A percentile compares a stretch with the other conserved stretches of the same genome.
Evolutionary conservation across 805 yeast genomes (phyloP).

Genomic region (Scheffersomyces stipitis): DNA sequence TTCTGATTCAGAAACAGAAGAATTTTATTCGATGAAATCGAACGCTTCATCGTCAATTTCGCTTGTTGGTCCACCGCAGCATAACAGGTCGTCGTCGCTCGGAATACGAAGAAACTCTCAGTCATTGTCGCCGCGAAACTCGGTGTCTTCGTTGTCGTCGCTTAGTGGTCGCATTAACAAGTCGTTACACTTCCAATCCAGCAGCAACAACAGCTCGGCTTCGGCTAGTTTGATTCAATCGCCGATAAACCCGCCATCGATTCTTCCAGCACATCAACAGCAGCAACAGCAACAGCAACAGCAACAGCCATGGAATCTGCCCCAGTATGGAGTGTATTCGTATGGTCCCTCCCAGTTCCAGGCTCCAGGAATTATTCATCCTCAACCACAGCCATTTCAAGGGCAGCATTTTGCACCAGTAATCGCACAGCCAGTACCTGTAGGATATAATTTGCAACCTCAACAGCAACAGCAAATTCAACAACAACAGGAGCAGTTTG

Average conservation of each 20-base stretch:
- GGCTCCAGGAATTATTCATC: conserved; percentile 17
- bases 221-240: background rate
- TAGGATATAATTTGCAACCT: conserved; percentile 10
- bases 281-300: conserved; percentile 18
- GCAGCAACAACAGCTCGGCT: conserved; percentile 1
- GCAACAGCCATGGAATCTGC: background rate
- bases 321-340: too few relatives aligned
- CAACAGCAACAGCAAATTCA: conserved; percentile 10
- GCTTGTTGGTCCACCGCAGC: background rate
- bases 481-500: background rate
- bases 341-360: background rate
- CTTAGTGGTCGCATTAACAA: conserved; percentile 29
- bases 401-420: conserved; percentile 18
- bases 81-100: conserved; percentile 10
- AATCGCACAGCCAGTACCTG: conserved; percentile 2
- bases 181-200: conserved; percentile 8
- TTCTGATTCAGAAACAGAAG: conserved; percentile 35
- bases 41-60: conserved; percentile 12
- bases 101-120: conserved; percentile 14
- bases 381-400: conserved; percentile 14
- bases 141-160: conserved; percentile 30
- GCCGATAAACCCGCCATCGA: conserved; percentile 7
- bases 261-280: conserved; percentile 13
- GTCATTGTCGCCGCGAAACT: conserved; percentile 32
- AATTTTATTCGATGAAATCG: conserved; percentile 26